Conservation (phyloP, 2,329 filamentous ascomycete genomes). For the Fusarium buxicola region DNA sequence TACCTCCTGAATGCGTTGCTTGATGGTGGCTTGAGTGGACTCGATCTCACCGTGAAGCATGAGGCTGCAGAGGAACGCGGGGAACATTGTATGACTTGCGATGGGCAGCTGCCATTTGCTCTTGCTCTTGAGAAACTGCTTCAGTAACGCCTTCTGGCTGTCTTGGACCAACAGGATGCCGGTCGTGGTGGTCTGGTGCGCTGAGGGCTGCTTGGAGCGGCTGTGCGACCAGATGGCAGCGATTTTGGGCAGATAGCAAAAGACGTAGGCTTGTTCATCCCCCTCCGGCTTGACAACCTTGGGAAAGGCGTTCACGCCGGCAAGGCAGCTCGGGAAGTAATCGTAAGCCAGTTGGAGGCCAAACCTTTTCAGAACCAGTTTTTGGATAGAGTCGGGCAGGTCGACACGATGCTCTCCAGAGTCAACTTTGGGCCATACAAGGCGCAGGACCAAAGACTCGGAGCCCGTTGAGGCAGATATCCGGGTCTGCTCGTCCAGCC, state of each 20-base stretch:
- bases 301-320: constrained; percentile 48
- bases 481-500: constrained; percentile 41
- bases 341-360: constrained; percentile 47
- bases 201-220: constrained; percentile 16
- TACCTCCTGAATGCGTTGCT: constrained; percentile 48
- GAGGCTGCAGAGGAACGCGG: constrained; percentile 49
- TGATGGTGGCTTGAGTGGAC: constrained; percentile 48
- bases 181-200: constrained; percentile 40
- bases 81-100: constrained; percentile 51
- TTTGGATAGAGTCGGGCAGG: constrained; percentile 37
- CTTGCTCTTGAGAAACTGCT: constrained; percentile 36
- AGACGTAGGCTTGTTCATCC: constrained; percentile 44
- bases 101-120: constrained; percentile 46
- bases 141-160: constrained; percentile 42
- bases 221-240: constrained; percentile 53
- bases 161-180: constrained; percentile 49
- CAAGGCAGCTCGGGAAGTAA: constrained; percentile 51
- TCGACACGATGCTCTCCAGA: constrained; percentile 40
- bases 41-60: constrained; percentile 52
- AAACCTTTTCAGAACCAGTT: constrained; percentile 44
- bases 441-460: constrained; percentile 47
- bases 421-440: constrained; percentile 46
- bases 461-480: constrained; percentile 4
- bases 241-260: constrained; percentile 54
- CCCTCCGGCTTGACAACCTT: not conserved